Evolutionary conservation across 1,139 yeast genomes (phyloP).

Genomic region (Scheffersomyces quercinus): DNA sequence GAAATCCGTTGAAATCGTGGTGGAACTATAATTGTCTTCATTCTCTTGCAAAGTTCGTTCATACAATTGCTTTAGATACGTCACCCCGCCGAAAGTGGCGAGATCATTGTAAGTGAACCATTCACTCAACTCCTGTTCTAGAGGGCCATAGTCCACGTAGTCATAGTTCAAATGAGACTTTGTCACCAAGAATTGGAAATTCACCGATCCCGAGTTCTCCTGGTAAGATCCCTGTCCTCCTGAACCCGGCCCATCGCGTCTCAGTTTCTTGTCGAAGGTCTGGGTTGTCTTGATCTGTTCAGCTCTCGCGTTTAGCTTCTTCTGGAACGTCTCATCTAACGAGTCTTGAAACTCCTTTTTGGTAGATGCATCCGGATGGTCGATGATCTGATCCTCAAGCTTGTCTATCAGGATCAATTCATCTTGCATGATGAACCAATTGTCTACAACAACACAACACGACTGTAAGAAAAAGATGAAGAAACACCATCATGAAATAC

Average conservation of each 20-base stretch:
- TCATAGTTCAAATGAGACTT: constrained; percentile 48
- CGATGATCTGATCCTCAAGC: constrained; percentile 49
- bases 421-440: constrained; percentile 26
- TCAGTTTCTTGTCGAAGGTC: constrained; percentile 4
- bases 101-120: constrained; percentile 66
- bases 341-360: constrained; percentile 32
- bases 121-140: constrained; percentile 53
- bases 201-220: constrained; percentile 3
- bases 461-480: no score
- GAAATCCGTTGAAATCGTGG: not conserved
- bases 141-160: constrained; percentile 38
- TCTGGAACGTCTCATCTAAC: constrained; percentile 47
- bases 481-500: no score
- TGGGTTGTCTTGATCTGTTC: constrained; percentile 34
- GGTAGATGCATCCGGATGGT: constrained; percentile 46
- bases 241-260: constrained; percentile 3
- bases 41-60: not conserved
- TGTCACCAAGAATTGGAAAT: constrained; percentile 32
- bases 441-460: no score
- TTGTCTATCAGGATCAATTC: constrained; percentile 44
- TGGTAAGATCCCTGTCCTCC: not conserved
- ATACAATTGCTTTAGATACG: constrained; percentile 13
- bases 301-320: constrained; percentile 45
- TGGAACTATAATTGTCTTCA: not conserved
- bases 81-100: constrained; percentile 25